Evolutionary conservation across 2,329 filamentous ascomycete genomes (phyloP), one percentile per base, ranked within the genome.

Genomic region (Cercospora sp.): DNA sequence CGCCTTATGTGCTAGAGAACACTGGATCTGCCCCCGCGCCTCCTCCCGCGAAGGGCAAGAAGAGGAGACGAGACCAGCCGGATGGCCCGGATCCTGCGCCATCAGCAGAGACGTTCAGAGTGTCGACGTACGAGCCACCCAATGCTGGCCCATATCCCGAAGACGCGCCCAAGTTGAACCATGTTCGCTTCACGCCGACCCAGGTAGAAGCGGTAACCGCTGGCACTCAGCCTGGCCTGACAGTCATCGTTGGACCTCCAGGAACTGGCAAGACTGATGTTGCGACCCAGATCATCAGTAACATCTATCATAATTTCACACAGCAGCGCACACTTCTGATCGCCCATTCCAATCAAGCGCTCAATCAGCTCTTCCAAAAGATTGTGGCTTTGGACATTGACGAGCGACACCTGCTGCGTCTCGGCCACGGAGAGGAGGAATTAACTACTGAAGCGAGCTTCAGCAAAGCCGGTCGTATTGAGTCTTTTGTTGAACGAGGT

Each of bases 191-290:
- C 77, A 99, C 95, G 4, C 89, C 94, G 36, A 88, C 91, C 42
- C 95, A 98, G 80, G 87, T 96, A 30, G 92, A 98, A 78, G 95
- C 95, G 28, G 95, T 99, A 75, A 89, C 91, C 68, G 97, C 94
- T 48, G 95, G 95, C 20, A 94, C 92, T 6, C 96, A 99, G 75
- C 94, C 95, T 39, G 95, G 96, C 20, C 85, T 99, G 62, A 97
- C 94, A 1, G 87, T 99, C 59, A 91, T 99, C 73, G 92, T 99
- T 70, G 95, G 95, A 0, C 95, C 95, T 64, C 95, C 95, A 7
- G 95, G 95, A 64, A 99, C 95, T 6, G 95, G 96, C 70, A 99
- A 99, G 83, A 99, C 95, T n/a, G 95, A 99, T 80, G 95, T 99
- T 63, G 94, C 93, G 59, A 97, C 94, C 4, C 95, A 99, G 79